These are phyloP conservation scores for Fragilaria crotonensis DNA, from an alignment of 108 stramenopile genomes.

Conservation along the genomic window DNA sequence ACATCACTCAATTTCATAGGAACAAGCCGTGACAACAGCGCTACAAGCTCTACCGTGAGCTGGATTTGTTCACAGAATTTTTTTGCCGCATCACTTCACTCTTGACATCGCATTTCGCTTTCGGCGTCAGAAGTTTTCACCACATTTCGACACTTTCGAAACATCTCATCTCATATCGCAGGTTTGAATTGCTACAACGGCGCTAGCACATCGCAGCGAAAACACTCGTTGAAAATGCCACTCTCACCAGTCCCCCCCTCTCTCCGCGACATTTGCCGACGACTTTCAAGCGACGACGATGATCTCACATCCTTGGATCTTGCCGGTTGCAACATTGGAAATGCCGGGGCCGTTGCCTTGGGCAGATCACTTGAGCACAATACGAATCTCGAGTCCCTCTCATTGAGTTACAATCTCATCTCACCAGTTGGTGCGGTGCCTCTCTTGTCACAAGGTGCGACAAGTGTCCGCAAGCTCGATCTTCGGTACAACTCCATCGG, in stretches of 20 bases:
- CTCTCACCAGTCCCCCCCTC: neutral
- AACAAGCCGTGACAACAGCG: too few relatives aligned
- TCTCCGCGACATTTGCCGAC: neutral
- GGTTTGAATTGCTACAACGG: too few relatives aligned
- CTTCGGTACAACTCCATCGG: neutral
- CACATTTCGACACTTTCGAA: too few relatives aligned
- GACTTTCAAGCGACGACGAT: neutral
- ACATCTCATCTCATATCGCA: too few relatives aligned
- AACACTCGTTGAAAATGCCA: neutral
- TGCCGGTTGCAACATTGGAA: neutral
- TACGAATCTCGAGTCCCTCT: neutral
- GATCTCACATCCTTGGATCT: neutral
- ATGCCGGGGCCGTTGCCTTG: neutral
- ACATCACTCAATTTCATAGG: too few relatives aligned
- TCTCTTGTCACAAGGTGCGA: too few relatives aligned
- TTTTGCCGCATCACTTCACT: too few relatives aligned
- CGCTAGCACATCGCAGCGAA: too few relatives aligned
- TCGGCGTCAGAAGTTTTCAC: too few relatives aligned
- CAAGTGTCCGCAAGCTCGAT: neutral
- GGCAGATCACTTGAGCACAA: neutral
- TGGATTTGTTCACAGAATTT: too few relatives aligned
- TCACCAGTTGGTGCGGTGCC: neutral
- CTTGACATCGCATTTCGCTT: too few relatives aligned
- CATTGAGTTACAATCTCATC: neutral
- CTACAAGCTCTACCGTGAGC: too few relatives aligned